phyloP scores from a whole-genome alignment of 495 filamentous ascomycete genomes.

The Jackrogersella minutella region DNA sequence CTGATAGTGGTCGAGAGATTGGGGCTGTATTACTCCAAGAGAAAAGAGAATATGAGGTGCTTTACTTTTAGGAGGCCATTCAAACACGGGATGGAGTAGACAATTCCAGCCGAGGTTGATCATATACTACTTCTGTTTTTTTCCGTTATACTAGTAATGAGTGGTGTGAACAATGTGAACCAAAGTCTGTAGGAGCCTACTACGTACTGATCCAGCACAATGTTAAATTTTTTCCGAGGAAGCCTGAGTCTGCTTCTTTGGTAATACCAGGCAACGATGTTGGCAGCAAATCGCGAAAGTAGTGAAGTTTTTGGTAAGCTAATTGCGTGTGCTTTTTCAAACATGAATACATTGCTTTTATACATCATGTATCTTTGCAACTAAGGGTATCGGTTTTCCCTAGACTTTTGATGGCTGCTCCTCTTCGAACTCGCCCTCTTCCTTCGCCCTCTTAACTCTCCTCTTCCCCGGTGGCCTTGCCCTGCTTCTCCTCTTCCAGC shows the following conservation, averaged over 20 bases:
- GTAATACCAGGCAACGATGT: neutral
- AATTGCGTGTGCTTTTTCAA: no score
- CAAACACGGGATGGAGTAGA: conserved; percentile 52
- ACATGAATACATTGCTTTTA: no score
- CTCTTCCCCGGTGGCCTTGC: conserved; percentile 34
- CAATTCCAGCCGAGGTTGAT: conserved; percentile 58
- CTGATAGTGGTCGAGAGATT: conserved; percentile 55
- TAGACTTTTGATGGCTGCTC: no score
- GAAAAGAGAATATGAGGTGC: conserved; percentile 51
- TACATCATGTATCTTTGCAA: no score
- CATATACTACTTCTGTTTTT: conserved; percentile 52
- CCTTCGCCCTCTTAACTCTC: conserved; percentile 37
- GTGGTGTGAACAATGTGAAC: conserved; percentile 42
- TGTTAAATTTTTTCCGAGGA: conserved; percentile 10
- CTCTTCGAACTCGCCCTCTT: conserved; percentile 13
- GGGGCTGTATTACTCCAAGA: conserved; percentile 54
- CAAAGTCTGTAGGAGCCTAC: conserved; percentile 14
- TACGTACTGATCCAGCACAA: conserved; percentile 24
- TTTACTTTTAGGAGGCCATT: conserved; percentile 54
- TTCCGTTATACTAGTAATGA: conserved; percentile 35
- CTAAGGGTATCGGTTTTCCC: no score
- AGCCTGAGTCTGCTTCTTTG: neutral
- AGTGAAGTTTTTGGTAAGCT: no score
- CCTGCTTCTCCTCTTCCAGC: conserved; percentile 53
- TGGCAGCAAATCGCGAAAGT: neutral